These are phyloP conservation scores for Mimosa pudica DNA, from an alignment of 306 rosid species.

Conservation along the genomic window DNA sequence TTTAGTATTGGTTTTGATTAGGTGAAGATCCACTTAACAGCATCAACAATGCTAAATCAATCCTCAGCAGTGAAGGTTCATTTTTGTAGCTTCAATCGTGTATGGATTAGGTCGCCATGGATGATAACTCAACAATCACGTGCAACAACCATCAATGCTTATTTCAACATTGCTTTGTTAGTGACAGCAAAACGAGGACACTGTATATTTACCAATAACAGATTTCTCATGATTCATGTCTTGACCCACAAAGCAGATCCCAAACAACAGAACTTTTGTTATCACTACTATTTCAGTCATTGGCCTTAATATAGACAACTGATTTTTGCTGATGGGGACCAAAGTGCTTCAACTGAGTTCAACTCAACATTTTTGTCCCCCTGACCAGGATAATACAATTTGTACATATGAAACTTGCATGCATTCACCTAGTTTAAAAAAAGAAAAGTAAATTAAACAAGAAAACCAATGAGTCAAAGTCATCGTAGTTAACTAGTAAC, in stretches of 20 bases:
- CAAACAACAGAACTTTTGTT: conserved; percentile 56
- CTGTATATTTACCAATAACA: conserved; percentile 65
- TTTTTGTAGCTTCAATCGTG: too few species aligned
- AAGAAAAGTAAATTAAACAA: neutral
- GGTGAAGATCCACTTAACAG: too few species aligned
- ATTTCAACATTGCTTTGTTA: too few species aligned
- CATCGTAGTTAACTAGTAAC: neutral
- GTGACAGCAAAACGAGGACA: conserved; percentile 32
- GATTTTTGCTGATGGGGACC: conserved; percentile 41
- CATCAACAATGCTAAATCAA: too few species aligned
- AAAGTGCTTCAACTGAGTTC: conserved; percentile 52
- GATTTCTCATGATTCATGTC: conserved; percentile 73
- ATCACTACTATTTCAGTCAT: conserved; percentile 77
- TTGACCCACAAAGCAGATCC: conserved; percentile 85
- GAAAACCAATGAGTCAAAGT: conserved; percentile 13
- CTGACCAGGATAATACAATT: conserved; percentile 53
- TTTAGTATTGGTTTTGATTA: too few species aligned
- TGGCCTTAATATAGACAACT: conserved; percentile 58
- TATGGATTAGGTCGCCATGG: too few species aligned
- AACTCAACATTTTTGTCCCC: conserved; percentile 77
- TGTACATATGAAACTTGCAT: neutral
- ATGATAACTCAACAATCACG: too few species aligned
- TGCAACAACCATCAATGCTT: too few species aligned
- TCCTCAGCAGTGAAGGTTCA: too few species aligned
- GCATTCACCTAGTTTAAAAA: neutral